Evolutionary conservation across 192 early-diverging fungal genomes (phyloP).

Genomic region (Tieghemiomyces parasiticus): DNA sequence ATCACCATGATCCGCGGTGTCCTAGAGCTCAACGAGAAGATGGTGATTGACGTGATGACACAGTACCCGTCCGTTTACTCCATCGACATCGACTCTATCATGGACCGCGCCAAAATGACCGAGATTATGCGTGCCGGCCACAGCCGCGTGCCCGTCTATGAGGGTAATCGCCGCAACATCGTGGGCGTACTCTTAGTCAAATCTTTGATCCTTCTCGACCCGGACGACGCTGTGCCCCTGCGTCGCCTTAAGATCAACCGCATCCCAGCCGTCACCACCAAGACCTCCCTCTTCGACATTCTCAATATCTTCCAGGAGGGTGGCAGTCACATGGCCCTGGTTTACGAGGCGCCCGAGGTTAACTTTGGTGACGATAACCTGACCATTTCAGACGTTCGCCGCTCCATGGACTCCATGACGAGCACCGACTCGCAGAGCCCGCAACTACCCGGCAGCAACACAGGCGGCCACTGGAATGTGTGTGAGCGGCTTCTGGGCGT

Average conservation of each 20-base stretch:
- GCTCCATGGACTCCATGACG: slow-evolving; percentile 3
- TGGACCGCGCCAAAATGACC: slow-evolving; percentile 36
- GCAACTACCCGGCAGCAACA: not conserved
- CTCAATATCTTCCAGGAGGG: slow-evolving; percentile 75
- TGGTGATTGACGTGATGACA: slow-evolving; percentile 52
- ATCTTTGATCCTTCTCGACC: slow-evolving; percentile 55
- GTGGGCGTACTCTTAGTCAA: slow-evolving; percentile 71
- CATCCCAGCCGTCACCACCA: slow-evolving; percentile 27
- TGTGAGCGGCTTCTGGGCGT: slow-evolving; percentile 39
- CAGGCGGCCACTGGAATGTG: too few species aligned
- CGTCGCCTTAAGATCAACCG: slow-evolving; percentile 34
- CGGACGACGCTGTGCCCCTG: slow-evolving; percentile 46
- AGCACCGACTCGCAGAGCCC: not conserved
- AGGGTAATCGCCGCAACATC: slow-evolving; percentile 39
- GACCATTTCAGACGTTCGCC: slow-evolving; percentile 1
- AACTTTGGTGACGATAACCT: slow-evolving; percentile 8
- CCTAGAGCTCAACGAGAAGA: slow-evolving; percentile 57
- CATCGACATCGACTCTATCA: slow-evolving; percentile 37
- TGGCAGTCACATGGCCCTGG: slow-evolving; percentile 64
- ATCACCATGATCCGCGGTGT: slow-evolving; percentile 66
- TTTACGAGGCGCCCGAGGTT: slow-evolving; percentile 22
- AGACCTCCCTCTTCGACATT: slow-evolving; percentile 45
- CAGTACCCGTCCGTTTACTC: slow-evolving; percentile 53
- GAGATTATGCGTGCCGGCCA: slow-evolving; percentile 54
- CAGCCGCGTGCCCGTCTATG: slow-evolving; percentile 60